Evolutionary conservation across 1,139 yeast genomes (phyloP), one percentile per base, ranked within the genome.

Genomic region (Zhuliangozyma parablackwelliae): DNA sequence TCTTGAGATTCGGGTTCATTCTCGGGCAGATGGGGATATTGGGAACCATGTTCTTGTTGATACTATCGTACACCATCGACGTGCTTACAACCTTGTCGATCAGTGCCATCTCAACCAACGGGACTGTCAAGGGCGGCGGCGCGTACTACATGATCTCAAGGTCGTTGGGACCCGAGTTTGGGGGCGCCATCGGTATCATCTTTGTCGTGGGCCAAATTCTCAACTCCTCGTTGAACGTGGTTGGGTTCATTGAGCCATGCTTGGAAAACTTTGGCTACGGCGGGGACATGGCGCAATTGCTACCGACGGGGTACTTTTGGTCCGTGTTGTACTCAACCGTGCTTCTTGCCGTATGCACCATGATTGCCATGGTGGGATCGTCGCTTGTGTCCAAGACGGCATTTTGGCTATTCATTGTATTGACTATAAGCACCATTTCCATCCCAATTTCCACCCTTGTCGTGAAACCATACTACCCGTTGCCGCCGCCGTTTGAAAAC

Each of bases 381-480:
- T 74, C 78, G 26, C 63, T 88, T 26, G 96, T 92, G 12, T 84
- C 96, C 0, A 80, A 78, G 46, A 88, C 96, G 2, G 96, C 96
- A 1, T 77, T 82, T 34, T 65, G 84, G 31, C 60, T 92, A 29
- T 89, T 90, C 51, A 69, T 82, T 28, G 57, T 88, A 2, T 66
- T 92, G 40, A 66, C 87, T 0, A 48, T 80, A 4, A 82, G 96
- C 3, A 89, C 95, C 0, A 44, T 88, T 1, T 85, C 96, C 0
- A 79, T 92, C 24, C 97, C 97, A 1, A 34, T 88, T 0, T 88
- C 97, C 0, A 72, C 84, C 0, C 41, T 90, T 0, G 60, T 87
- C 35, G 83, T 78, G 21, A 53, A 61, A 28, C 90, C 95, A 0
- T 62, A 63, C 37, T 45, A 53, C 41, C 62, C 61, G 1, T 77